These are phyloP conservation scores for Paxillus ammoniavirescens DNA, from an alignment of 768 basidiomycete species.

Conservation along the genomic window DNA sequence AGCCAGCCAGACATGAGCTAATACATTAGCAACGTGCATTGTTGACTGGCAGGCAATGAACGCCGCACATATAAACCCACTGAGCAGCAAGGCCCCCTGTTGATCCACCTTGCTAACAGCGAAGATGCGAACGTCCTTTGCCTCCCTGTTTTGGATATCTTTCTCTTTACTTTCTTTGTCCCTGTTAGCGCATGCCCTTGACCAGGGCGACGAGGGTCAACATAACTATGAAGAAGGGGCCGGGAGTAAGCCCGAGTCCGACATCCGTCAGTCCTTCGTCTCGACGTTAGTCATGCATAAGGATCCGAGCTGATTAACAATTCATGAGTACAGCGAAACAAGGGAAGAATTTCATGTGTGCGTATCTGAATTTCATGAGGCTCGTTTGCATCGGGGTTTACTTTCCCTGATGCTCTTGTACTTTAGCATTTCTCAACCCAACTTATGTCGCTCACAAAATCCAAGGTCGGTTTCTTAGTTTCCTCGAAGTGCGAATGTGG, in stretches of 20 bases:
- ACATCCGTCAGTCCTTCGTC: not conserved
- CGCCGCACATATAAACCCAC: no score
- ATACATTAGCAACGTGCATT: no score
- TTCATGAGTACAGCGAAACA: not conserved
- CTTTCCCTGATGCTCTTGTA: no score
- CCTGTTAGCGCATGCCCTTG: not conserved
- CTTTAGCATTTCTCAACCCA: no score
- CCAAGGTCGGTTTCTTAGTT: not conserved
- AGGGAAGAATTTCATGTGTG: slow-evolving; percentile 5
- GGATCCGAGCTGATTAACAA: not conserved
- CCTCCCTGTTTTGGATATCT: not conserved
- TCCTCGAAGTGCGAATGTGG: no score
- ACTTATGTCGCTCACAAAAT: not conserved
- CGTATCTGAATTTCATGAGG: not conserved
- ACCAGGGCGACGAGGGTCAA: not conserved
- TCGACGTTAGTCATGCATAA: not conserved
- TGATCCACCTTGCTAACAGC: no score
- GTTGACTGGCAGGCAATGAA: no score
- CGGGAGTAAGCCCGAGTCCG: not conserved
- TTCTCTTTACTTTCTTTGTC: not conserved
- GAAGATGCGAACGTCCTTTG: not conserved
- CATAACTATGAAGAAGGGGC: not conserved
- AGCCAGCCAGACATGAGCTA: no score
- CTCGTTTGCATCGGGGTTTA: not conserved
- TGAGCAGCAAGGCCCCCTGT: no score